A percentile compares a stretch with the other conserved stretches of the same genome.
phyloP scores from a whole-genome alignment of 1,139 yeast species.

The Suhomyces atakaporum region DNA sequence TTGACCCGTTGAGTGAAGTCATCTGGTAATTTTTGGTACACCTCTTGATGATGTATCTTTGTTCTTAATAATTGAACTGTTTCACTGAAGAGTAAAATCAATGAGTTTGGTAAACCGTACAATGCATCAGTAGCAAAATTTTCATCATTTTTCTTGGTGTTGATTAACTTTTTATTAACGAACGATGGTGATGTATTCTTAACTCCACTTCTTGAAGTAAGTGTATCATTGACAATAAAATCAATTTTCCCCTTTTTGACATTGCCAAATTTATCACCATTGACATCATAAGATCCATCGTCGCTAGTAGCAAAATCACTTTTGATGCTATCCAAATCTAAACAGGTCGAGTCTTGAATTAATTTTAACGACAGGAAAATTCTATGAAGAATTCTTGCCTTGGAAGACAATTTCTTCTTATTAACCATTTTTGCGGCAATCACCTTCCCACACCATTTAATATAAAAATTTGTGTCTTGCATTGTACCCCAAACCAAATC shows the following conservation, averaged over 20 bases:
- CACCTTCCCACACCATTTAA: constrained; percentile 75
- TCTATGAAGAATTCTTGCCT: constrained; percentile 76
- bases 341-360: constrained; percentile 71
- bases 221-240: constrained; percentile 42
- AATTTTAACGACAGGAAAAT: constrained; percentile 74
- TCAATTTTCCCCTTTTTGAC: constrained; percentile 44
- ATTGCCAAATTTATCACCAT: constrained; percentile 37
- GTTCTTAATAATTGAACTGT: constrained; percentile 66
- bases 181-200: constrained; percentile 41
- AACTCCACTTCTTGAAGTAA: constrained; percentile 8
- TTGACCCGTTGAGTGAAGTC: constrained; percentile 48
- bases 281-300: constrained; percentile 41
- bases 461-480: constrained; percentile 79
- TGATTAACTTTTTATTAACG: constrained; percentile 46
- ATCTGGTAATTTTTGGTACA: constrained; percentile 34
- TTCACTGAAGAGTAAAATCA: constrained; percentile 69
- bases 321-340: constrained; percentile 46
- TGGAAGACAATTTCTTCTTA: constrained; percentile 68
- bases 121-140: constrained; percentile 77
- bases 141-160: constrained; percentile 49
- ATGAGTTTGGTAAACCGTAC: constrained; percentile 82
- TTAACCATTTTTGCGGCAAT: constrained; percentile 67
- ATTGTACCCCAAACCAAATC: constrained; percentile 92
- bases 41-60: constrained; percentile 52
- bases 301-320: constrained; percentile 36